Conservation (phyloP, 2,329 filamentous ascomycete genomes). For the Alternaria tenuissima region DNA sequence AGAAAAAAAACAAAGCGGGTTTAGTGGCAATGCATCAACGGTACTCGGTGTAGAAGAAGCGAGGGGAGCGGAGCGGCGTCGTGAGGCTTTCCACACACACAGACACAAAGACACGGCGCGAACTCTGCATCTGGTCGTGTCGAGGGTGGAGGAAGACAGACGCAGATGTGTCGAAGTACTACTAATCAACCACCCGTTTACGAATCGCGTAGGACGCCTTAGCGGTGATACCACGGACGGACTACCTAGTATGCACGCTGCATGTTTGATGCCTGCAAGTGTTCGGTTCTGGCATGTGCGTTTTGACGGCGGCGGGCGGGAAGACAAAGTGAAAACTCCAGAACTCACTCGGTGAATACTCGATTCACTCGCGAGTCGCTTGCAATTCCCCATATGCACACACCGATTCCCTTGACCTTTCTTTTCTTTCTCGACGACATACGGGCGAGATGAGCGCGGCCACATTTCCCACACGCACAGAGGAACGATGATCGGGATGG, state of each 20-base stretch:
- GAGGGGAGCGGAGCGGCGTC: slow-evolving; percentile 1
- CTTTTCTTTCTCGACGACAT: too few species aligned
- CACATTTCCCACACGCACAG: too few species aligned
- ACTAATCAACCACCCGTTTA: neutral
- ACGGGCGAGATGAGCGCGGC: too few species aligned
- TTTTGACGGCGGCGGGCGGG: too few species aligned
- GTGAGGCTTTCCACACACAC: neutral
- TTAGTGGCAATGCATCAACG: neutral
- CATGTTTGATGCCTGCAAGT: neutral
- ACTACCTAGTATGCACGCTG: neutral
- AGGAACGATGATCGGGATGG: neutral
- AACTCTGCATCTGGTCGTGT: neutral
- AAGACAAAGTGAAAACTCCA: too few species aligned
- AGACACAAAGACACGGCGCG: neutral
- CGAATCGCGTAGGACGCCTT: slow-evolving; percentile 14
- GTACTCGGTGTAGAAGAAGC: slow-evolving; percentile 6
- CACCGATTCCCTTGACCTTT: too few species aligned
- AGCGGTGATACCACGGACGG: neutral
- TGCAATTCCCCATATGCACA: too few species aligned
- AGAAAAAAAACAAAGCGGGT: neutral
- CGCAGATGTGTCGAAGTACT: neutral
- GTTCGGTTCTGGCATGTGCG: too few species aligned
- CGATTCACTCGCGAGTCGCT: too few species aligned
- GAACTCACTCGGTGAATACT: too few species aligned
- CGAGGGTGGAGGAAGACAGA: neutral